Evolutionary conservation across 2,329 filamentous ascomycete species (phyloP).

Genomic region (Colletotrichum sp.): DNA sequence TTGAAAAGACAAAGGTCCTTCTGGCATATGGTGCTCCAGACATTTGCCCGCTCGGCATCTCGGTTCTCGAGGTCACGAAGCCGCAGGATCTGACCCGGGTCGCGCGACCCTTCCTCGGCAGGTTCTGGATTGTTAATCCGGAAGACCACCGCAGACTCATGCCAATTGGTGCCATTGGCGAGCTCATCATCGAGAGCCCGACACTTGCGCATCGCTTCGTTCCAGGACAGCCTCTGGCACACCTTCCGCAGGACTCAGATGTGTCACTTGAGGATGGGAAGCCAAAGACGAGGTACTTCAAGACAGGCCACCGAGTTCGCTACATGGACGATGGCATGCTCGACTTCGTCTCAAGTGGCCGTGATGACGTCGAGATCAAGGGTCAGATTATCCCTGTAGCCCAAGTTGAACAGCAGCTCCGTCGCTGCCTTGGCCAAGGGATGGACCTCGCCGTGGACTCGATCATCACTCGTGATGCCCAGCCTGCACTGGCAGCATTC

Average conservation of each 20-base stretch:
- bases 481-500: conserved; percentile 51
- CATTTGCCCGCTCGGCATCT: conserved; percentile 56
- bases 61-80: conserved; percentile 47
- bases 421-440: conserved; percentile 49
- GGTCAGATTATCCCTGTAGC: conserved; percentile 45
- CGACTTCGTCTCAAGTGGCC: conserved; percentile 50
- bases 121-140: conserved; percentile 58
- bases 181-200: conserved; percentile 65
- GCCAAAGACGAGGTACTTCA: conserved; percentile 44
- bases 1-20: conserved; percentile 48
- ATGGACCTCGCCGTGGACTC: conserved; percentile 56
- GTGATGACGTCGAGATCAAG: conserved; percentile 45
- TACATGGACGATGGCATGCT: conserved; percentile 54
- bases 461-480: conserved; percentile 48
- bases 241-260: conserved; percentile 25
- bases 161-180: conserved; percentile 60
- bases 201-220: conserved; percentile 46
- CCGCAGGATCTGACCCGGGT: conserved; percentile 46
- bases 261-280: conserved; percentile 26
- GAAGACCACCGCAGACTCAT: conserved; percentile 55
- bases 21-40: conserved; percentile 58
- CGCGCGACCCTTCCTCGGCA: conserved; percentile 51
- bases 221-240: conserved; percentile 31
- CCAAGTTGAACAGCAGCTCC: conserved; percentile 52
- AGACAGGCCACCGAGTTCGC: conserved; percentile 56